A percentile compares a stretch with the other conserved stretches of the same genome.
These are phyloP conservation scores for Lodderomyces metapsilosis DNA, from an alignment of 1,139 yeast genomes.

Conservation along the genomic window DNA sequence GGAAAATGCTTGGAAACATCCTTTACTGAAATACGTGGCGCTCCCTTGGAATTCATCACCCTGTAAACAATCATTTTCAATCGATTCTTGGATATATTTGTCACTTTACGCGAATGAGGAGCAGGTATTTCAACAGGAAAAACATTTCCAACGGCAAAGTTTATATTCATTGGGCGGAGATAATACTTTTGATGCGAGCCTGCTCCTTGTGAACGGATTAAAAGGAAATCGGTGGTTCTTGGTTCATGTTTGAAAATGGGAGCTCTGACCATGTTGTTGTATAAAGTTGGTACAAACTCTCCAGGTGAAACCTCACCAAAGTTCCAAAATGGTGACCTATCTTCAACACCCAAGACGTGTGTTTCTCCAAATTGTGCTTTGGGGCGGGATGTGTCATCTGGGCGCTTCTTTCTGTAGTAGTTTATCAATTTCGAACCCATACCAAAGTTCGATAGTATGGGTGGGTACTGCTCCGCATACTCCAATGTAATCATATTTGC, in stretches of 20 bases:
- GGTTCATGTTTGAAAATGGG: slow-evolving; percentile 90
- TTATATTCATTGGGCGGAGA: slow-evolving; percentile 64
- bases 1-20: slow-evolving; percentile 94
- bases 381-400: slow-evolving; percentile 84
- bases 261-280: slow-evolving; percentile 89
- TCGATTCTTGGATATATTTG: slow-evolving; percentile 88
- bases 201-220: slow-evolving; percentile 80
- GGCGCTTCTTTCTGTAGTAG: slow-evolving; percentile 81
- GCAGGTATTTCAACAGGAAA: slow-evolving; percentile 97
- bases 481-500: slow-evolving; percentile 79
- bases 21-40: slow-evolving; percentile 75
- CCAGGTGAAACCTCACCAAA: slow-evolving; percentile 97
- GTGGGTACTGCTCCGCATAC: slow-evolving; percentile 87
- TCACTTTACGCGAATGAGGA: slow-evolving; percentile 94
- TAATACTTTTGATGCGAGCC: slow-evolving; percentile 54
- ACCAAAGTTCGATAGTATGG: slow-evolving; percentile 82
- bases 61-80: slow-evolving; percentile 92
- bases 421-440: slow-evolving; percentile 95
- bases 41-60: slow-evolving; percentile 73
- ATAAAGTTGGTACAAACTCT: slow-evolving; percentile 86
- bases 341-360: slow-evolving; percentile 91
- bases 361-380: slow-evolving; percentile 92
- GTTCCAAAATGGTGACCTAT: slow-evolving; percentile 97
- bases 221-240: slow-evolving; percentile 73
- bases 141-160: slow-evolving; percentile 88